Evolutionary conservation across 2,329 filamentous ascomycete species (phyloP).

Genomic region (Sporothrix mexicana): DNA sequence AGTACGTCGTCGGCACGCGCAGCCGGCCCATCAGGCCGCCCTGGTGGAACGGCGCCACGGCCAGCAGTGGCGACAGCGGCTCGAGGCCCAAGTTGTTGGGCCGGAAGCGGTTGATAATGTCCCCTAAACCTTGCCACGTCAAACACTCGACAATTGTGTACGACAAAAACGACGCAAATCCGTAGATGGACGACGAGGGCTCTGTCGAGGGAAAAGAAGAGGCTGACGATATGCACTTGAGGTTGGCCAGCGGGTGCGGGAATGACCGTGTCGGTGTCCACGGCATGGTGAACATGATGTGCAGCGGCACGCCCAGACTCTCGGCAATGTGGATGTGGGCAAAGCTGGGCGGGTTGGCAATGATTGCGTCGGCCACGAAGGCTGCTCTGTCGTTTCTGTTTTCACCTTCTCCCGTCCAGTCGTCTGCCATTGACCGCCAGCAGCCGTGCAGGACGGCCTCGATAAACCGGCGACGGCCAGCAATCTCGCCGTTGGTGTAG

Average conservation of each 20-base stretch:
- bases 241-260: constrained; percentile 77
- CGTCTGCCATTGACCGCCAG: constrained; percentile 66
- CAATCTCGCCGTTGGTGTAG: constrained; percentile 76
- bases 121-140: constrained; percentile 86
- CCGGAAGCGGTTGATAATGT: constrained; percentile 76
- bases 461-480: constrained; percentile 74
- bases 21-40: constrained; percentile 68
- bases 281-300: constrained; percentile 73
- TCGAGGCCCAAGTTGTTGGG: constrained; percentile 30
- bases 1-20: constrained; percentile 75
- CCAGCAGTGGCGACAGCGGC: constrained; percentile 56
- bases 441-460: constrained; percentile 81
- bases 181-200: background rate
- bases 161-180: constrained; percentile 65
- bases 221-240: constrained; percentile 50
- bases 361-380: constrained; percentile 71
- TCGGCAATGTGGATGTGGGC: constrained; percentile 70
- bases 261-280: constrained; percentile 68
- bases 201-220: background rate
- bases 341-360: constrained; percentile 70
- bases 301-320: constrained; percentile 67
- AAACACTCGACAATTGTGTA: constrained; percentile 83
- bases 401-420: background rate
- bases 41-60: constrained; percentile 66
- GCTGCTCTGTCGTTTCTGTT: background rate